Percentiles rank a stretch among this genome's conserved stretches.
These are phyloP conservation scores for Tetrapisispora fleetii DNA, from an alignment of 805 yeast genomes.

Conservation along the genomic window DNA sequence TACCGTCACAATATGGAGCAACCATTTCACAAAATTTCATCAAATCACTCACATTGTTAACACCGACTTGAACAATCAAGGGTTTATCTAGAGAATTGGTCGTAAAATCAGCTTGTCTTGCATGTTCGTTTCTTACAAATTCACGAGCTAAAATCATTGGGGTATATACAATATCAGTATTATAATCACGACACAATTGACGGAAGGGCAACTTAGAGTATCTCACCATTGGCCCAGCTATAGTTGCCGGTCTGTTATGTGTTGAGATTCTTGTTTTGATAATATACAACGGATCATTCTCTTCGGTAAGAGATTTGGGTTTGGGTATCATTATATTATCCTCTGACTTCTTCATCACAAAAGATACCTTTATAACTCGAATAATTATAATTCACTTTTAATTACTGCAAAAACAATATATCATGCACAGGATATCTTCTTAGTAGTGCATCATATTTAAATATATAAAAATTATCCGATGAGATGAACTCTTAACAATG, in stretches of 20 bases:
- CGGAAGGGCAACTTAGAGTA: constrained; percentile 92
- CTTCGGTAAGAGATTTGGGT: constrained; percentile 30
- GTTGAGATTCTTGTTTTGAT: constrained; percentile 36
- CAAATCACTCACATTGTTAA: constrained; percentile 73
- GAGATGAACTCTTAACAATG: neutral
- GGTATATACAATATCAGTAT: constrained; percentile 76
- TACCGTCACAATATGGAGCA: constrained; percentile 84
- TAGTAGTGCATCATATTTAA: no score
- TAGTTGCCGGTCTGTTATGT: constrained; percentile 46
- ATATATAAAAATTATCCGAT: neutral
- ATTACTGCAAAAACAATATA: no score
- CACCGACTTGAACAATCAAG: constrained; percentile 83
- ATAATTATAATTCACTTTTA: no score
- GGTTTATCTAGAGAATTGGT: constrained; percentile 64
- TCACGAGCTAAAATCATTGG: constrained; percentile 97
- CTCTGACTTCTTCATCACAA: neutral
- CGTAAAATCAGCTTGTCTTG: constrained; percentile 76
- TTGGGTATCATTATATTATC: constrained; percentile 6
- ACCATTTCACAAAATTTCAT: constrained; percentile 79
- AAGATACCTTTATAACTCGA: no score
- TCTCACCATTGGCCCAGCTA: constrained; percentile 95
- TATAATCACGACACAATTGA: constrained; percentile 61
- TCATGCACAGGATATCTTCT: neutral
- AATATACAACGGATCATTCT: constrained; percentile 45
- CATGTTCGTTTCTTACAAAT: constrained; percentile 74